phyloP scores from a whole-genome alignment of 2,329 filamentous ascomycete genomes.

The Aureobasidium melanogenum region DNA sequence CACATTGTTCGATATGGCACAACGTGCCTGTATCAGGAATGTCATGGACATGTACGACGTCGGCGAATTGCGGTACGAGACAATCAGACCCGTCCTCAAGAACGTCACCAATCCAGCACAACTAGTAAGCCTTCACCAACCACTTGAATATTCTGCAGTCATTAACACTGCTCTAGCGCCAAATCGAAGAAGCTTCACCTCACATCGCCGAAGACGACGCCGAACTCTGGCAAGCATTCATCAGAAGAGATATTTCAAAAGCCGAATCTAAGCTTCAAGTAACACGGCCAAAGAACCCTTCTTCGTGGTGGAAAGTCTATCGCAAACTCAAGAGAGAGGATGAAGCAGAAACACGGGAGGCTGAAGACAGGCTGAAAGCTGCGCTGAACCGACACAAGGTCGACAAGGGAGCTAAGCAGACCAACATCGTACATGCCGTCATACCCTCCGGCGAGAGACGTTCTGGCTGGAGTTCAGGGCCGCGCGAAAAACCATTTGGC shows the following conservation, averaged over 20 bases:
- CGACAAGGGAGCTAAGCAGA: constrained; percentile 47
- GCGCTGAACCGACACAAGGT: constrained; percentile 55
- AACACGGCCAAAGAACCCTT: constrained; percentile 55
- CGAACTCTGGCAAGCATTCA: constrained; percentile 72
- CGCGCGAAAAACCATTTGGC: constrained; percentile 5
- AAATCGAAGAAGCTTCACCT: constrained; percentile 66
- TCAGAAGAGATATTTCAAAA: constrained; percentile 65
- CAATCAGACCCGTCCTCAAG: constrained; percentile 59
- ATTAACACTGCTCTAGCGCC: constrained; percentile 19
- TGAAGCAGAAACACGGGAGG: constrained; percentile 25
- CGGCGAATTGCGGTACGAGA: constrained; percentile 59
- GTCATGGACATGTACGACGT: constrained; percentile 53
- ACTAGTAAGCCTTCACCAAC: constrained; percentile 33
- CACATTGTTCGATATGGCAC: constrained; percentile 32
- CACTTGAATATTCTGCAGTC: background rate
- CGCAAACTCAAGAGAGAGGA: constrained; percentile 35
- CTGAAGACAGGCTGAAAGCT: constrained; percentile 27
- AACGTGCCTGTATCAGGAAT: constrained; percentile 32
- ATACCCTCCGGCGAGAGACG: constrained; percentile 11
- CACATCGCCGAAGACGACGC: constrained; percentile 62
- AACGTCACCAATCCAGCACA: constrained; percentile 66
- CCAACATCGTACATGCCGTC: constrained; percentile 20
- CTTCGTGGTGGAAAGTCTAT: constrained; percentile 73
- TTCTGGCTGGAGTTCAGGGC: background rate
- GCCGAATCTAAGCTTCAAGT: constrained; percentile 49